These are phyloP conservation scores for Coleophoma cylindrospora DNA, from an alignment of 2,329 filamentous ascomycete species.

Conservation along the genomic window DNA sequence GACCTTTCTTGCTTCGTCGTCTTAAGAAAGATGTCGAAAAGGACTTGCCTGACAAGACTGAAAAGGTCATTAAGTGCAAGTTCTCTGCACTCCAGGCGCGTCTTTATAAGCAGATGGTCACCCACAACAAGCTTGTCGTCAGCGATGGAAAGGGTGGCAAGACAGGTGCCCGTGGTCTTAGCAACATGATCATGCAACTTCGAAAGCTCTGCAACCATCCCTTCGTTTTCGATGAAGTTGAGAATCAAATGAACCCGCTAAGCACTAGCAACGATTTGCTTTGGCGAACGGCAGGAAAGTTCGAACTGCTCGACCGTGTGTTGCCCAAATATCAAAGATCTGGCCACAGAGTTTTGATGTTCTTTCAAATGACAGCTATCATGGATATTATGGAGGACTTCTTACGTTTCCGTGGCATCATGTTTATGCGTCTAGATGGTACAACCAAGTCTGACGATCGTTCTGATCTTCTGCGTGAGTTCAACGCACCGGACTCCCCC, in stretches of 20 bases:
- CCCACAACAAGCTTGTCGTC: slow-evolving; percentile 89
- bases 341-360: slow-evolving; percentile 95
- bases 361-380: slow-evolving; percentile 99
- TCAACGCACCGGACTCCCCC: slow-evolving; percentile 84
- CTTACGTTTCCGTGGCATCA: slow-evolving; percentile 73
- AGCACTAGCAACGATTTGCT: slow-evolving; percentile 86
- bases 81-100: slow-evolving; percentile 92
- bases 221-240: slow-evolving; percentile 96
- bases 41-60: slow-evolving; percentile 96
- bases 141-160: slow-evolving; percentile 95
- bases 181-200: slow-evolving; percentile 99
- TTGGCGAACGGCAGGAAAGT: slow-evolving; percentile 96
- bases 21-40: slow-evolving; percentile 99
- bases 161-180: slow-evolving; percentile 87
- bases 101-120: slow-evolving; percentile 96
- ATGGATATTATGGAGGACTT: slow-evolving; percentile 99
- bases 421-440: slow-evolving; percentile 90
- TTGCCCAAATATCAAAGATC: slow-evolving; percentile 89
- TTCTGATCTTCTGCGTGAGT: slow-evolving; percentile 80
- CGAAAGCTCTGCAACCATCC: slow-evolving; percentile 98
- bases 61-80: slow-evolving; percentile 98
- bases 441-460: slow-evolving; percentile 97
- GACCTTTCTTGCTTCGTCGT: slow-evolving; percentile 95
- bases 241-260: slow-evolving; percentile 93
- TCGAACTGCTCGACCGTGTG: slow-evolving; percentile 88